phyloP scores from a whole-genome alignment of 2,329 filamentous ascomycete species.

The Fusarium coffeatum region DNA sequence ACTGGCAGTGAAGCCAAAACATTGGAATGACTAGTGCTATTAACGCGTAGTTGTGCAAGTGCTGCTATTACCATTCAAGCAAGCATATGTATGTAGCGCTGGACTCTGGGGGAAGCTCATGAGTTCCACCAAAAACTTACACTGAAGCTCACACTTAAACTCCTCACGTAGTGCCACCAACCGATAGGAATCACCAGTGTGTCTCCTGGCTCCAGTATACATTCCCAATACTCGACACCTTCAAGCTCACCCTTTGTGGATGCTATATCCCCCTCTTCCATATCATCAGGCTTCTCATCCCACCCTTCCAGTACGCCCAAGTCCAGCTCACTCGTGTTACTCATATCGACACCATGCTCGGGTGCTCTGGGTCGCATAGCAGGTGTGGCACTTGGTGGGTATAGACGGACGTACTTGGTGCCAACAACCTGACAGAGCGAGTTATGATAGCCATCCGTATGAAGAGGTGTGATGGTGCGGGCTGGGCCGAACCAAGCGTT shows the following conservation, averaged over 20 bases:
- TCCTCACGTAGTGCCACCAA: slow-evolving; percentile 98
- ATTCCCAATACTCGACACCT: slow-evolving; percentile 76
- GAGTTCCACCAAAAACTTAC: slow-evolving; percentile 97
- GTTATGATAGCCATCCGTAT: slow-evolving; percentile 95
- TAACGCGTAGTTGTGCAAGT: not conserved
- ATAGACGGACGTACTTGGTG: slow-evolving; percentile 90
- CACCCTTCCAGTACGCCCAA: slow-evolving; percentile 75
- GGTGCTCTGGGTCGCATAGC: slow-evolving; percentile 70
- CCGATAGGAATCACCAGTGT: slow-evolving; percentile 89
- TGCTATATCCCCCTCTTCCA: slow-evolving; percentile 51
- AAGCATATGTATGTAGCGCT: not conserved
- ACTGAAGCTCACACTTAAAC: slow-evolving; percentile 87
- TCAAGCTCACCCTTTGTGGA: slow-evolving; percentile 62
- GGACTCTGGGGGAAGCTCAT: not conserved
- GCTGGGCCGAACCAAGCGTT: slow-evolving; percentile 95
- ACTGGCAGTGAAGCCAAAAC: not conserved
- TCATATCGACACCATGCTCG: slow-evolving; percentile 86
- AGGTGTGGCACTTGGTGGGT: slow-evolving; percentile 72
- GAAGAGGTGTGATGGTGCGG: slow-evolving; percentile 89
- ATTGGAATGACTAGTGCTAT: not conserved
- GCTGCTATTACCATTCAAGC: not conserved
- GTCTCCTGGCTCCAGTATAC: slow-evolving; percentile 83
- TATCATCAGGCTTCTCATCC: slow-evolving; percentile 56
- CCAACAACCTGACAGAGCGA: slow-evolving; percentile 91
- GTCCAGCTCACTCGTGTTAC: slow-evolving; percentile 86